Conservation (phyloP, 805 yeast species). For the Suhomyces sp. region DNA sequence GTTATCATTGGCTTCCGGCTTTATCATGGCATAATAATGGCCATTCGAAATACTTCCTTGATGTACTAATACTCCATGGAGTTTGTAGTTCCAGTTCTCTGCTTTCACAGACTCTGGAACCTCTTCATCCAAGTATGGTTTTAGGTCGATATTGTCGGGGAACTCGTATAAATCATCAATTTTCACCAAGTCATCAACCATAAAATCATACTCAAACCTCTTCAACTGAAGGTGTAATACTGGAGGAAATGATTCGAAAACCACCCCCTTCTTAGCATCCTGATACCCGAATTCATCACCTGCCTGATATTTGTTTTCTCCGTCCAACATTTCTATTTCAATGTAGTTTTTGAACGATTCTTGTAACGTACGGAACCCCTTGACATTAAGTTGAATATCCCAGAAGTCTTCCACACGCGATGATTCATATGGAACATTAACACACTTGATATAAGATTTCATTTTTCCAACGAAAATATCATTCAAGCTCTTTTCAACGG, state of each 20-base stretch:
- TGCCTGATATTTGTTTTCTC: constrained; percentile 95
- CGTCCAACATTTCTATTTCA: constrained; percentile 84
- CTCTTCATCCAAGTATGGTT: constrained; percentile 71
- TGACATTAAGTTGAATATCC: constrained; percentile 96
- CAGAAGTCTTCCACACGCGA: constrained; percentile 92
- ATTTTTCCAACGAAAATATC: constrained; percentile 93
- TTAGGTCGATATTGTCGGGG: constrained; percentile 77
- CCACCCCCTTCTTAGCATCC: constrained; percentile 96
- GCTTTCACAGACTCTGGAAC: constrained; percentile 36
- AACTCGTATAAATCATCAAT: constrained; percentile 91
- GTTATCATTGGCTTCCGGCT: constrained; percentile 63
- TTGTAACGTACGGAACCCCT: constrained; percentile 67
- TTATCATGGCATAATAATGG: constrained; percentile 92
- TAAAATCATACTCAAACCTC: constrained; percentile 91
- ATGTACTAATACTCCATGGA: constrained; percentile 95
- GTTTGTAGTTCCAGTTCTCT: constrained; percentile 72
- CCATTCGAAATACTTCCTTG: constrained; percentile 96
- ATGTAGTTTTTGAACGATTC: constrained; percentile 84
- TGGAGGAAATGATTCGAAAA: constrained; percentile 85
- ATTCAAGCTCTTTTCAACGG: constrained; percentile 55
- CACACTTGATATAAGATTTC: constrained; percentile 92
- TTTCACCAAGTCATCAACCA: constrained; percentile 82
- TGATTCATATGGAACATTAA: constrained; percentile 90
- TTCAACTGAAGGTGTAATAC: constrained; percentile 91
- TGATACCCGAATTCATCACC: constrained; percentile 82